Conservation (phyloP, 192 early-diverging fungal species). For the Entophlyctis helioformis region DNA sequence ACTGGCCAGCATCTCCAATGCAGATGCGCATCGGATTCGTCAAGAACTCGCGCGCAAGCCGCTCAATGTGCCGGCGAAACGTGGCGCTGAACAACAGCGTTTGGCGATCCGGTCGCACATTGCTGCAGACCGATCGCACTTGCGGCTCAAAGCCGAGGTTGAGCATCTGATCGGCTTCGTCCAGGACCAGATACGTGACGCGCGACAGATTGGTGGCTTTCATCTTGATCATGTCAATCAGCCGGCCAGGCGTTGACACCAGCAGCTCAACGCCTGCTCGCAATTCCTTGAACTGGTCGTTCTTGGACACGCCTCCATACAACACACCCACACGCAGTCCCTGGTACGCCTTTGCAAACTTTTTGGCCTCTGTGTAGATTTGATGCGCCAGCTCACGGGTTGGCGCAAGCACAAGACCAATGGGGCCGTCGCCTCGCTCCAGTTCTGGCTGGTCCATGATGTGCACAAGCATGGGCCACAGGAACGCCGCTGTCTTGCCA, state of each 20-base stretch:
- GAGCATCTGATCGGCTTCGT: slow-evolving; percentile 46
- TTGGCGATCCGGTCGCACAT: slow-evolving; percentile 70
- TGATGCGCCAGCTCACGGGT: slow-evolving; percentile 70
- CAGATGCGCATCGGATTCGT: slow-evolving; percentile 60
- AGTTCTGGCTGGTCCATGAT: slow-evolving; percentile 76
- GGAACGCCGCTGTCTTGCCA: slow-evolving; percentile 76
- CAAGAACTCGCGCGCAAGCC: slow-evolving; percentile 57
- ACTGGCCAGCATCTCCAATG: slow-evolving; percentile 55
- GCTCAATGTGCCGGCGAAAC: slow-evolving; percentile 59
- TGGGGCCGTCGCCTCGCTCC: slow-evolving; percentile 64
- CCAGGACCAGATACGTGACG: slow-evolving; percentile 44
- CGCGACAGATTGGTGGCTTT: slow-evolving; percentile 71
- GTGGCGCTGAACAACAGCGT: slow-evolving; percentile 74
- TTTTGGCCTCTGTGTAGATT: slow-evolving; percentile 67
- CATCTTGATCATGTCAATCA: slow-evolving; percentile 83
- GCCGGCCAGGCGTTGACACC: slow-evolving; percentile 71
- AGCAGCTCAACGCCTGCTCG: slow-evolving; percentile 64
- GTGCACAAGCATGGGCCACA: slow-evolving; percentile 74
- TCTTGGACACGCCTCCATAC: slow-evolving; percentile 72
- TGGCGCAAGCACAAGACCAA: slow-evolving; percentile 66
- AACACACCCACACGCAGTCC: slow-evolving; percentile 52
- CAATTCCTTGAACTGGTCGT: slow-evolving; percentile 73
- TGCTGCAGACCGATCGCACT: slow-evolving; percentile 66
- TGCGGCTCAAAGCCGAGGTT: slow-evolving; percentile 57
- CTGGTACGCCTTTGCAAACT: slow-evolving; percentile 61